Evolutionary conservation across 129 eudicot genomes (phyloP).

Genomic region (Helianthus annuus): HanXRQr2.0-SUNRISE NC_035436.2:14329579-14330078

Average conservation of each 20-base stretch:
- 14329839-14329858: constrained; percentile 19
- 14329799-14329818: constrained; percentile 43
- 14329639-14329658: constrained; percentile 31
- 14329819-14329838: constrained; percentile 41
- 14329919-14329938: constrained; percentile 15
- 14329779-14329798: constrained; percentile 34
- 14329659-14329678: constrained; percentile 9
- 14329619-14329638: constrained; percentile 37
- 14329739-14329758: constrained; percentile 17
- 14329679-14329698: constrained; percentile 38
- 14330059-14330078: constrained; percentile 23
- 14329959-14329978: background rate
- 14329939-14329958: background rate
- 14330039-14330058: constrained; percentile 24
- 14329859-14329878: constrained; percentile 36
- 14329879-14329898: constrained; percentile 45
- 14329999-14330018: constrained; percentile 9
- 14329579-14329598: constrained; percentile 25
- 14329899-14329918: constrained; percentile 10
- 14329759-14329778: constrained; percentile 1
- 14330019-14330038: constrained; percentile 2
- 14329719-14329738: constrained; percentile 15
- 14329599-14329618: constrained; percentile 19
- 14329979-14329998: constrained; percentile 4
- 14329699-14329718: constrained; percentile 42